Percentiles rank a stretch among this genome's conserved stretches.
Evolutionary conservation across 352 stramenopile genomes (phyloP).

Genomic region (Pythium sukuiense): DNA sequence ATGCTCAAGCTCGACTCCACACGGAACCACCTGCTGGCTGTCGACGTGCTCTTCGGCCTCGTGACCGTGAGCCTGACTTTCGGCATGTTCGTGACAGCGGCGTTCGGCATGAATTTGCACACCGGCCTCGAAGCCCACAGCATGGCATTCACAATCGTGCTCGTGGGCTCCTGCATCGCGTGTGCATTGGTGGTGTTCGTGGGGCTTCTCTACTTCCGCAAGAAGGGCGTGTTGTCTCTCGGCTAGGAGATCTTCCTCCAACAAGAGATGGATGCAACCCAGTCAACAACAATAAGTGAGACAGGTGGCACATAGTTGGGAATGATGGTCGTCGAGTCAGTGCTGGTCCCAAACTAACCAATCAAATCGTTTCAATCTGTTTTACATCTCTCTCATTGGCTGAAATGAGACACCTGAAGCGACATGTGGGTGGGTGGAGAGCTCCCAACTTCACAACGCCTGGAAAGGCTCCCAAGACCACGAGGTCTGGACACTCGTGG

Average conservation of each 20-base stretch:
- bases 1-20: slow-evolving; percentile 79
- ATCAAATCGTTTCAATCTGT: not conserved
- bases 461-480: not conserved
- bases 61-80: slow-evolving; percentile 61
- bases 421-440: not conserved
- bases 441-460: not conserved
- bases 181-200: not conserved
- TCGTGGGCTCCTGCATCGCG: not conserved
- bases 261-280: not conserved
- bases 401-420: not conserved
- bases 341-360: not conserved
- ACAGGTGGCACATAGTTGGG: not conserved
- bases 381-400: not conserved
- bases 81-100: slow-evolving; percentile 60
- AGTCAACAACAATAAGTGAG: not conserved
- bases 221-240: not conserved
- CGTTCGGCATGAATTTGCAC: slow-evolving; percentile 75
- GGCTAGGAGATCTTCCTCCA: not conserved
- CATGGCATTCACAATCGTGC: not conserved
- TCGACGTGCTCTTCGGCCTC: slow-evolving; percentile 72
- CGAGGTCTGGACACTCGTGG: not conserved
- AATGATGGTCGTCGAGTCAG: slow-evolving; percentile 1
- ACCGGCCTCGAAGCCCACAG: not conserved
- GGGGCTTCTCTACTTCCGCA: not conserved
- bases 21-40: slow-evolving; percentile 73